A percentile compares a stretch with the other conserved stretches of the same genome.
Evolutionary conservation across 331 rosid genomes (phyloP).

Genomic region (Ulmus americana): DNA sequence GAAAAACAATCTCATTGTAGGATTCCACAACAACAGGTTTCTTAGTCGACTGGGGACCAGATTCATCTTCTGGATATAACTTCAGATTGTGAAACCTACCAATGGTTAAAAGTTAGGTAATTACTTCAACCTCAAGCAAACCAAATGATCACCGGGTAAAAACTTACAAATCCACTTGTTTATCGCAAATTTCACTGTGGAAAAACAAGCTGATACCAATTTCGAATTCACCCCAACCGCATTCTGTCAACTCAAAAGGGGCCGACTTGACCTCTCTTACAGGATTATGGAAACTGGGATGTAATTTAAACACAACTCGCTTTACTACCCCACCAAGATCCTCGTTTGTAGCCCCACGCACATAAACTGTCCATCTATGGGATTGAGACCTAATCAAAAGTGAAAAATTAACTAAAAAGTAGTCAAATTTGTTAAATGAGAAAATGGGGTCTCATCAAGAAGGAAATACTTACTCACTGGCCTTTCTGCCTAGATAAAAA

Average conservation of each 20-base stretch:
- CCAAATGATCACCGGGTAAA: slow-evolving; percentile 16
- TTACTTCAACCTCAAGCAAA: slow-evolving; percentile 17
- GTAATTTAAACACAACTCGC: slow-evolving; percentile 80
- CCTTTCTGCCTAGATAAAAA: slow-evolving; percentile 95
- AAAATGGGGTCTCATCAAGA: slow-evolving; percentile 2
- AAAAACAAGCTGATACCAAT: slow-evolving; percentile 67
- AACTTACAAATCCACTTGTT: slow-evolving; percentile 76
- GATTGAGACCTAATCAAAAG: slow-evolving; percentile 65
- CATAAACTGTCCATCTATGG: slow-evolving; percentile 94
- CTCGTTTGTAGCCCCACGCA: slow-evolving; percentile 88
- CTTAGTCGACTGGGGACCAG: slow-evolving; percentile 90
- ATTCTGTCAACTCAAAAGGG: slow-evolving; percentile 83
- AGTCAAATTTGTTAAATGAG: slow-evolving; percentile 14
- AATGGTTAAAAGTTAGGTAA: slow-evolving; percentile 12
- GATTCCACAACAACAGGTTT: slow-evolving; percentile 92
- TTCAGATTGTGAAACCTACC: slow-evolving; percentile 88
- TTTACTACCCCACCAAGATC: slow-evolving; percentile 76
- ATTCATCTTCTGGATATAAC: slow-evolving; percentile 88
- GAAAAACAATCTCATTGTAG: slow-evolving; percentile 82
- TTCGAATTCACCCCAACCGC: slow-evolving; percentile 99
- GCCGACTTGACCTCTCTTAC: slow-evolving; percentile 76
- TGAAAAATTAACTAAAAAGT: slow-evolving; percentile 14
- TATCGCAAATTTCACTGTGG: slow-evolving; percentile 71
- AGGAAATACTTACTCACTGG: slow-evolving; percentile 78
- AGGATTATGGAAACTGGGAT: slow-evolving; percentile 90